These are phyloP conservation scores for Porcisia hertigi DNA, from an alignment of 208 protist species.

Conservation along the genomic window DNA sequence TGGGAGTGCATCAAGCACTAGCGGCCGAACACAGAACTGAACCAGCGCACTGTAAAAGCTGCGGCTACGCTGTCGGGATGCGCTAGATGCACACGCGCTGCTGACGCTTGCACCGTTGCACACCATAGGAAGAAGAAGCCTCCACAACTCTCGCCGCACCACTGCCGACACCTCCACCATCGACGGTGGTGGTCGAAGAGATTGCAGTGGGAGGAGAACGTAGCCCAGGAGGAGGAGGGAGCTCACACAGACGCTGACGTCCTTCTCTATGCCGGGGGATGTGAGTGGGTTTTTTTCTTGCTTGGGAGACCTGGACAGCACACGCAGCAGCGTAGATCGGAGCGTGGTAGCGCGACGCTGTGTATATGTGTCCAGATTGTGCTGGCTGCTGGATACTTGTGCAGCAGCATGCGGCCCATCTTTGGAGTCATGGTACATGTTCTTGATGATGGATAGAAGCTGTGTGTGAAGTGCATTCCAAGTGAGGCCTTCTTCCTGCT, in stretches of 20 bases:
- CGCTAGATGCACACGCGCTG: background rate
- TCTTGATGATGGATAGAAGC: conserved; percentile 2
- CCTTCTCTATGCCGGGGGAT: background rate
- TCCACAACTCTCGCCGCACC: conserved; percentile 18
- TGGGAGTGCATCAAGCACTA: conserved; percentile 7
- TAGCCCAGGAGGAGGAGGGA: conserved; percentile 15
- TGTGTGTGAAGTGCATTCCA: background rate
- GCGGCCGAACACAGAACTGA: conserved; percentile 3
- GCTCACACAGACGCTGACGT: conserved; percentile 11
- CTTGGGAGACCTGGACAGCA: background rate
- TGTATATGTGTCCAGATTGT: background rate
- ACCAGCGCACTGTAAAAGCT: background rate
- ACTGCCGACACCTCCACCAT: conserved; percentile 5
- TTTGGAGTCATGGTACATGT: background rate
- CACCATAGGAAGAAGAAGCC: conserved; percentile 5
- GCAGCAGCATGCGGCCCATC: background rate
- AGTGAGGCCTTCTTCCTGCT: background rate
- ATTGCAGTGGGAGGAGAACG: conserved; percentile 8
- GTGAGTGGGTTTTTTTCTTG: background rate
- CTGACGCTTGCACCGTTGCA: background rate
- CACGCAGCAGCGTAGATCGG: background rate
- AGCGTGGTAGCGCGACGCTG: background rate
- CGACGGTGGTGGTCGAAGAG: background rate
- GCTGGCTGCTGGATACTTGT: background rate
- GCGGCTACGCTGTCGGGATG: background rate